Evolutionary conservation across 208 protist genomes (phyloP), one percentile per base, ranked within the genome.

Genomic region (Wallacemonas sp.): DNA sequence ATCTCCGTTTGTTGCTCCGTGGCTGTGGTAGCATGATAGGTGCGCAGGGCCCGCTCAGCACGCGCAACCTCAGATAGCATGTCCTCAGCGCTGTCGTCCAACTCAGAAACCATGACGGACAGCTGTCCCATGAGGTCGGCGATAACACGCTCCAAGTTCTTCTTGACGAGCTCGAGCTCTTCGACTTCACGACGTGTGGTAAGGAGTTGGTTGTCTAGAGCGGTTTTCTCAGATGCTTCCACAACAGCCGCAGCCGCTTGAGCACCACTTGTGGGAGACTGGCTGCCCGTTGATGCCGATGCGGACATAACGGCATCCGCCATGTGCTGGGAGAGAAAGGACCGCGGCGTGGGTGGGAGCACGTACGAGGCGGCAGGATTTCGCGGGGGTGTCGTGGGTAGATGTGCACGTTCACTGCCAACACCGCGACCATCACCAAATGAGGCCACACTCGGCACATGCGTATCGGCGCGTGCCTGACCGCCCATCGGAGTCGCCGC

Each of bases 71-170:
- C 47, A n/a, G 47, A 14, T 9, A 34, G 6, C 47, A 55, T 55
- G 12, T 33, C 47, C 6, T 5, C 47, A 19, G 34, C n/a, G 47
- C 47, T 55, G 47, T 55, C 47, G 47, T 55, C 47, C 24, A 55
- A 19, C 47, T 55, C 47, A 5, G n/a, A n/a, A 5, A 55, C 24
- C 6, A 55, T 27, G 24, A 36, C 24, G 4, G 24, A 34, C 24
- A 55, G 1, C 47, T 55, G 14, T 5, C 14, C 26, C 47, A 31
- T 55, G 24, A 55, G 47, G 24, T 55, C 47, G 12, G 24, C 26
- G 24, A 55, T n/a, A n/a, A 33, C 24, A 0, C 26, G 27, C 26
- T 55, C 47, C 47, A 55, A 19, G 27, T 19, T 19, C 8, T 55
- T 8, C n/a, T 55, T 55, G 24, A 55, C 47, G n/a, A 34, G 47